phyloP scores from a whole-genome alignment of 2,329 filamentous ascomycete species.

The Ophiostoma triangulosporum region DNA sequence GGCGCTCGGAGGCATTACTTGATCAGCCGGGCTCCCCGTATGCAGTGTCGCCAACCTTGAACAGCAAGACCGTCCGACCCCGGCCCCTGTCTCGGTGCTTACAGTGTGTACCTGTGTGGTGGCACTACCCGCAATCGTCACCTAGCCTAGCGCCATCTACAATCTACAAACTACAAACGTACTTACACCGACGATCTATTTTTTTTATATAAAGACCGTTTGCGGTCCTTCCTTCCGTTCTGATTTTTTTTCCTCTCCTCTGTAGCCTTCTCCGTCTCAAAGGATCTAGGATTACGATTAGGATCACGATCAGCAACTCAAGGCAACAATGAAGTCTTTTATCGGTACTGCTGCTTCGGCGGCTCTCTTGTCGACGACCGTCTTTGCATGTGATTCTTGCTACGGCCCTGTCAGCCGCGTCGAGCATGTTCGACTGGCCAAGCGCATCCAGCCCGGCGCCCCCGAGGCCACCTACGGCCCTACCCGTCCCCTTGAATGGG shows the following conservation, averaged over 20 bases:
- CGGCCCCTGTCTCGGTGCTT: not conserved
- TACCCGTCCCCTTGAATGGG: slow-evolving; percentile 38
- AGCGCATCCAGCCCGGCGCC: slow-evolving; percentile 35
- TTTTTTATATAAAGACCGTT: slow-evolving; percentile 1
- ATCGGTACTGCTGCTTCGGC: not conserved
- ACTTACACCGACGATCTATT: not conserved
- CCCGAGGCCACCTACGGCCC: slow-evolving; percentile 29
- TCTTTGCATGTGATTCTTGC: slow-evolving; percentile 28
- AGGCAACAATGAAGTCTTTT: slow-evolving; percentile 2
- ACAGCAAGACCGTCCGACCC: not conserved
- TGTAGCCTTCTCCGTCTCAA: not conserved
- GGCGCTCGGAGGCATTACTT: too few relatives aligned
- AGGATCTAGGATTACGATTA: too few relatives aligned
- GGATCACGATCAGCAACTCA: too few relatives aligned
- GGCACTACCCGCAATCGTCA: not conserved
- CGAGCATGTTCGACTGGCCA: slow-evolving; percentile 28
- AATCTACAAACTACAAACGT: not conserved
- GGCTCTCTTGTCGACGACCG: slow-evolving; percentile 11
- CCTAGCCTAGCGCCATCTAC: not conserved
- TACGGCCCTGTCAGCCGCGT: slow-evolving; percentile 28
- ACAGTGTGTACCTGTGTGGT: not conserved
- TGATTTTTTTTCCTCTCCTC: not conserved
- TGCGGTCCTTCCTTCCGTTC: not conserved
- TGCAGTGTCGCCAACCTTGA: too few relatives aligned
- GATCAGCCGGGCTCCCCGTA: not conserved